phyloP scores from a whole-genome alignment of 2,329 filamentous ascomycete species.

The Penicillium sclerotiorum region DNA sequence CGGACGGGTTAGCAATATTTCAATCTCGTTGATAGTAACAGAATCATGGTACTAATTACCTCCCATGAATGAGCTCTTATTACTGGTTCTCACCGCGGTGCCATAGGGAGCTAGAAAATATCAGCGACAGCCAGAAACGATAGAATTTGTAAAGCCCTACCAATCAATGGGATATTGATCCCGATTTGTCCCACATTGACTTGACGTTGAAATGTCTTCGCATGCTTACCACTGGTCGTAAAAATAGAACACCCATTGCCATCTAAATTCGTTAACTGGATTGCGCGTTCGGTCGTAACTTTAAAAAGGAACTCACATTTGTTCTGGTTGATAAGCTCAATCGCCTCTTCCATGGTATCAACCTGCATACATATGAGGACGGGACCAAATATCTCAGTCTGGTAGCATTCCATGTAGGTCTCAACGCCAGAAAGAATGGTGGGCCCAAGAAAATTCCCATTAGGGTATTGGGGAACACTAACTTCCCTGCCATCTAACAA shows the following conservation, averaged over 20 bases:
- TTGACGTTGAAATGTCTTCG: conserved; percentile 34
- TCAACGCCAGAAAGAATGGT: conserved; percentile 40
- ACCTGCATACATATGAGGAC: conserved; percentile 40
- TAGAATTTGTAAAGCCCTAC: conserved; percentile 5
- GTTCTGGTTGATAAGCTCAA: conserved; percentile 35
- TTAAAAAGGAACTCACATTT: conserved; percentile 22
- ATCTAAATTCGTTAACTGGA: conserved; percentile 22
- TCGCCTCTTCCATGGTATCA: conserved; percentile 39
- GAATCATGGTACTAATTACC: conserved; percentile 10
- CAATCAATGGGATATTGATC: conserved; percentile 33
- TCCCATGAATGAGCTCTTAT: conserved; percentile 32
- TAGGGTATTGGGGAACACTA: conserved; percentile 62
- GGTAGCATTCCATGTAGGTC: conserved; percentile 41
- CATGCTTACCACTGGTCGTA: conserved; percentile 34
- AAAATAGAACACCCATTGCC: conserved; percentile 43
- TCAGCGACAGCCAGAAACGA: not conserved
- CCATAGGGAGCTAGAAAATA: conserved; percentile 24
- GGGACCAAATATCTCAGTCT: conserved; percentile 41
- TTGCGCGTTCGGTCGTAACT: too few relatives aligned
- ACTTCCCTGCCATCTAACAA: conserved; percentile 62
- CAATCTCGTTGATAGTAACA: not conserved
- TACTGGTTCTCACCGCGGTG: conserved; percentile 26
- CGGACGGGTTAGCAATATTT: not conserved
- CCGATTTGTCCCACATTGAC: conserved; percentile 35
- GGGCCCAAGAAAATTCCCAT: conserved; percentile 61